Conservation (phyloP, 1,284 basidiomycete genomes). For the Heterobasidion annosum region DNA sequence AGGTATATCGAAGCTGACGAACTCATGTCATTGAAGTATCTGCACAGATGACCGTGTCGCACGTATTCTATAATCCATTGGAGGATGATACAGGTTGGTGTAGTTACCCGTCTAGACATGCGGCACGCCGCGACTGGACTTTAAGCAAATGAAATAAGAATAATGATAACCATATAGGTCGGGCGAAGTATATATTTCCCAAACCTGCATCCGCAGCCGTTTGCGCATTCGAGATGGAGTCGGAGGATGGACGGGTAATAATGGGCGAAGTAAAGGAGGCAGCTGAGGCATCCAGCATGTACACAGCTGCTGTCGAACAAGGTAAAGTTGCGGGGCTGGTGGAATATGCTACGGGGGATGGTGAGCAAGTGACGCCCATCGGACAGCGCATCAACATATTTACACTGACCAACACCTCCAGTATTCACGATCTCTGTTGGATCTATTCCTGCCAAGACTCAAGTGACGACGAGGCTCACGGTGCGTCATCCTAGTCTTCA, state of each 20-base stretch:
- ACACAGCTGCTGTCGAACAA: constrained; percentile 28
- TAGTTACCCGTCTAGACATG: too few relatives aligned
- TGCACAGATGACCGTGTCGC: constrained; percentile 38
- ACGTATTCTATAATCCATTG: constrained; percentile 35
- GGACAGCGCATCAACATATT: background rate
- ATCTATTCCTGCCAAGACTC: constrained; percentile 31
- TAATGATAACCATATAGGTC: too few relatives aligned
- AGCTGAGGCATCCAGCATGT: constrained; percentile 30
- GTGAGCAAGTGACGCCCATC: constrained; percentile 23
- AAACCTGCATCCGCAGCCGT: constrained; percentile 45
- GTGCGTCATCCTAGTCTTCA: constrained; percentile 20
- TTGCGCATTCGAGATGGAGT: constrained; percentile 37
- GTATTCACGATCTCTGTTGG: constrained; percentile 53
- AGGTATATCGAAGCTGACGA: background rate
- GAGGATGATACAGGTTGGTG: constrained; percentile 21
- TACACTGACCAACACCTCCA: constrained; percentile 12
- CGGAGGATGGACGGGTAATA: constrained; percentile 25
- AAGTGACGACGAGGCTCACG: constrained; percentile 29
- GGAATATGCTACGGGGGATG: constrained; percentile 40
- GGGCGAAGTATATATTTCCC: constrained; percentile 50
- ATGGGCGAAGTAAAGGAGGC: constrained; percentile 43
- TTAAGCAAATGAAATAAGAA: too few relatives aligned
- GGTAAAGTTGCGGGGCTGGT: constrained; percentile 37
- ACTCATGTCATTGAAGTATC: constrained; percentile 26
- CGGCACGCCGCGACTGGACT: too few relatives aligned